Evolutionary conservation across 108 stramenopile species (phyloP).

Genomic region (Cylindrotheca closterium): DNA sequence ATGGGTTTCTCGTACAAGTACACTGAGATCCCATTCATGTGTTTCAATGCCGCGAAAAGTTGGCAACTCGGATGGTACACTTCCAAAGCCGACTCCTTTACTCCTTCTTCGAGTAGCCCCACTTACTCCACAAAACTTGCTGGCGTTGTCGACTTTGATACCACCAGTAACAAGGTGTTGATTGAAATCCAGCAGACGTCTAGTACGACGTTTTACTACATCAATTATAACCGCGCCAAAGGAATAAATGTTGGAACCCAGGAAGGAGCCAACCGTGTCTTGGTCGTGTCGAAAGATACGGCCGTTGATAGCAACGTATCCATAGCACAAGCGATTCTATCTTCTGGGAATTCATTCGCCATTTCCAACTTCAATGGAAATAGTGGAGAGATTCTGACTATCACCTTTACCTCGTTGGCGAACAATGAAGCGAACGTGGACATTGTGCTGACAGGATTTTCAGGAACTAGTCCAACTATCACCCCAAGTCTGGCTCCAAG

Average conservation of each 20-base stretch:
- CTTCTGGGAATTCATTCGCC: not conserved
- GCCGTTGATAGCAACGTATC: not conserved
- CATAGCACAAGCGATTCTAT: not conserved
- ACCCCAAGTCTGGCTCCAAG: not conserved
- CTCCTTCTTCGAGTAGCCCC: too few species aligned
- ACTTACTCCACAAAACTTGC: not conserved
- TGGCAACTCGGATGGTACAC: constrained; percentile 59
- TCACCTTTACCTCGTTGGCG: not conserved
- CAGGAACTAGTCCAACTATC: not conserved
- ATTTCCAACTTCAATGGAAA: not conserved
- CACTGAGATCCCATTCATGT: constrained; percentile 43
- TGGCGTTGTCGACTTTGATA: not conserved
- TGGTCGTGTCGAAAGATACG: not conserved
- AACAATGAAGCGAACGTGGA: not conserved
- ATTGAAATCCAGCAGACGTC: not conserved
- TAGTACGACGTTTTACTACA: constrained; percentile 19
- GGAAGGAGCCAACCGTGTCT: constrained; percentile 27
- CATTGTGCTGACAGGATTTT: not conserved
- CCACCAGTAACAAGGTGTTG: constrained; percentile 8
- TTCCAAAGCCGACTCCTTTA: too few species aligned
- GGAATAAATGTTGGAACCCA: constrained; percentile 46
- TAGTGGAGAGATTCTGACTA: not conserved
- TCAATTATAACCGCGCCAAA: constrained; percentile 39
- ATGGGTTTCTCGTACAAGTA: constrained; percentile 51
- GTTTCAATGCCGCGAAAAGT: constrained; percentile 55